These are phyloP conservation scores for Fusarium solani-melongenae DNA, from an alignment of 2,329 filamentous ascomycete genomes.

Conservation along the genomic window DNA sequence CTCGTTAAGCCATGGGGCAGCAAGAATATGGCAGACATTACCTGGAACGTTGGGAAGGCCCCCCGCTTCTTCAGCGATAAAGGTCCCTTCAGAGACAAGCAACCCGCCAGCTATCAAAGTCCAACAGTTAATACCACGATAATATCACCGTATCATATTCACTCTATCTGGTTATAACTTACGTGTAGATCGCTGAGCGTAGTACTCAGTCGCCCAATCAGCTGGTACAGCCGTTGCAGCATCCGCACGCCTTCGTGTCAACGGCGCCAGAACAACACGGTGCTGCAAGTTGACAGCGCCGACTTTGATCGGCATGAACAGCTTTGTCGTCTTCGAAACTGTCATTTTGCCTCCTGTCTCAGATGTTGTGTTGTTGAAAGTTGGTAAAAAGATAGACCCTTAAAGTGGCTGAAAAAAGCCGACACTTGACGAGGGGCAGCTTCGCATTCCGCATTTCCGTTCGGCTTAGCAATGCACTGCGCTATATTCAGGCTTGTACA, in stretches of 20 bases:
- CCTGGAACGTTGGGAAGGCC: conserved; percentile 44
- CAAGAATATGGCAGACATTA: background rate
- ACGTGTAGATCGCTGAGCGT: conserved; percentile 55
- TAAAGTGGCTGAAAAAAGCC: background rate
- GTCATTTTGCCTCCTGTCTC: conserved; percentile 8
- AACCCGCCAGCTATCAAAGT: conserved; percentile 50
- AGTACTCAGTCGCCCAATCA: conserved; percentile 56
- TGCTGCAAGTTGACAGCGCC: conserved; percentile 53
- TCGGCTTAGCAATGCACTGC: background rate
- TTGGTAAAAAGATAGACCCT: background rate
- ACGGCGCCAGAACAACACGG: conserved; percentile 65
- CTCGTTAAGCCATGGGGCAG: conserved; percentile 38
- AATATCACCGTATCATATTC: background rate
- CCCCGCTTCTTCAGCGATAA: conserved; percentile 49
- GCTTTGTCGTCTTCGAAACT: conserved; percentile 28
- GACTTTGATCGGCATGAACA: conserved; percentile 57
- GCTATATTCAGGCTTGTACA: background rate
- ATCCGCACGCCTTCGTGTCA: conserved; percentile 65
- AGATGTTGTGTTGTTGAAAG: background rate
- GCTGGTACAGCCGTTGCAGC: conserved; percentile 45
- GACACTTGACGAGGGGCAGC: background rate
- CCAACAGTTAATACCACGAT: background rate
- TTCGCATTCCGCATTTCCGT: background rate
- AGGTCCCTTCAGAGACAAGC: conserved; percentile 59
- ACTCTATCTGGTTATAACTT: background rate